A percentile compares a stretch with the other conserved stretches of the same genome.
Conservation (phyloP, 257 asterid genomes). For the Fraxinus quadrangulata region DNA sequence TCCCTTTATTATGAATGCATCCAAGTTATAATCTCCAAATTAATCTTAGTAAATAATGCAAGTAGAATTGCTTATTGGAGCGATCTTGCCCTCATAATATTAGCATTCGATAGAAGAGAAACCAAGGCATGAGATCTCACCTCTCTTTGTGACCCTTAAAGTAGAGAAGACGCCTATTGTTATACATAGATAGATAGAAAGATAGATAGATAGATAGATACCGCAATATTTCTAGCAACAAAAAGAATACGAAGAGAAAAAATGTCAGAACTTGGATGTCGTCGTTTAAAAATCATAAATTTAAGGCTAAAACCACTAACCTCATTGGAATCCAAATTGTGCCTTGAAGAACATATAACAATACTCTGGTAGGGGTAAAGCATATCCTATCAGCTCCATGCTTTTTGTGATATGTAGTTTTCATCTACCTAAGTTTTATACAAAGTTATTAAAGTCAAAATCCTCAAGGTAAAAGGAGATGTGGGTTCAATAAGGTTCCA, state of each 20-base stretch:
- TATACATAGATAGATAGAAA: conserved; percentile 75
- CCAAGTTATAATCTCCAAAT: background rate
- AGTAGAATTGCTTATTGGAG: background rate
- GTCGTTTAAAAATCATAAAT: conserved; percentile 16
- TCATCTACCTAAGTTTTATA: conserved; percentile 58
- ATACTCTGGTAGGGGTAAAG: conserved; percentile 88
- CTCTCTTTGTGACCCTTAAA: conserved; percentile 92
- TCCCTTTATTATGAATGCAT: background rate
- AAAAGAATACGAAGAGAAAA: conserved; percentile 9
- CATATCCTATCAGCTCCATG: conserved; percentile 89
- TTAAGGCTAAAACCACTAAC: conserved; percentile 34
- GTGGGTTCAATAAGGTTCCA: background rate
- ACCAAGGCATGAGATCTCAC: conserved; percentile 31
- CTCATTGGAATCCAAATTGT: conserved; percentile 62
- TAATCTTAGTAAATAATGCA: background rate
- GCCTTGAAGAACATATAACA: conserved; percentile 76
- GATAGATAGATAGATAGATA: conserved; percentile 49
- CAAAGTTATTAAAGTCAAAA: conserved; percentile 21
- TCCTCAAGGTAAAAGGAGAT: background rate
- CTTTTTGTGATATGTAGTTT: conserved; percentile 86
- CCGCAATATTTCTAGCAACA: conserved; percentile 67
- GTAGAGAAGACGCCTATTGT: conserved; percentile 90
- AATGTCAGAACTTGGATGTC: conserved; percentile 30
- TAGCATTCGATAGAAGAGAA: background rate
- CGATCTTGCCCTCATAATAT: background rate